These are phyloP conservation scores for Papiliotrema fonsecae DNA, from an alignment of 1,284 basidiomycete species.

Conservation along the genomic window DNA sequence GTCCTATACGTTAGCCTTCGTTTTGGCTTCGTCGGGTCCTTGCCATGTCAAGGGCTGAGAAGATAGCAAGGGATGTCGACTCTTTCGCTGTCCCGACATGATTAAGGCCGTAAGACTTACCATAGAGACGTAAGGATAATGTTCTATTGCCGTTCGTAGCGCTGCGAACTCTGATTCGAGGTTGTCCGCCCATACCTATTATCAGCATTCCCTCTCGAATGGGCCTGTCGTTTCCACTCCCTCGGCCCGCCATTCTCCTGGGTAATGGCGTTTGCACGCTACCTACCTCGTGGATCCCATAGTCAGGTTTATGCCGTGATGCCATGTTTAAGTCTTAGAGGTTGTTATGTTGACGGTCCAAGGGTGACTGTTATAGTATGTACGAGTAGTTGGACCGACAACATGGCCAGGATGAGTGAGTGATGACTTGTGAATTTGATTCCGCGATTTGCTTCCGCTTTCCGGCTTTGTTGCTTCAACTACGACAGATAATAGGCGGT, in stretches of 20 bases:
- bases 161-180: constrained; percentile 86
- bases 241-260: neutral
- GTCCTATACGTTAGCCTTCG: constrained; percentile 57
- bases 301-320: constrained; percentile 24
- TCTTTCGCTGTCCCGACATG: too few species aligned
- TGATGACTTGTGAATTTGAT: too few species aligned
- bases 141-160: constrained; percentile 79
- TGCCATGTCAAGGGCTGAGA: neutral
- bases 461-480: too few species aligned
- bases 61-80: constrained; percentile 21
- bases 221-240: neutral
- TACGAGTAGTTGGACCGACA: too few species aligned
- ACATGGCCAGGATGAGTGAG: too few species aligned
- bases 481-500: too few species aligned
- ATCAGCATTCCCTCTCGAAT: neutral
- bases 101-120: too few species aligned
- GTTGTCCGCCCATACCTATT: constrained; percentile 81
- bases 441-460: too few species aligned
- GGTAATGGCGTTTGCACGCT: neutral
- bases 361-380: too few species aligned
- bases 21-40: neutral
- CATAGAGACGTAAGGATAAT: constrained; percentile 94
- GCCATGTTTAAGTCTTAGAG: constrained; percentile 12
- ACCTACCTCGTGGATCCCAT: constrained; percentile 41
- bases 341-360: neutral